These are phyloP conservation scores for Alternaria postmessia DNA, from an alignment of 2,329 filamentous ascomycete genomes.

Conservation along the genomic window DNA sequence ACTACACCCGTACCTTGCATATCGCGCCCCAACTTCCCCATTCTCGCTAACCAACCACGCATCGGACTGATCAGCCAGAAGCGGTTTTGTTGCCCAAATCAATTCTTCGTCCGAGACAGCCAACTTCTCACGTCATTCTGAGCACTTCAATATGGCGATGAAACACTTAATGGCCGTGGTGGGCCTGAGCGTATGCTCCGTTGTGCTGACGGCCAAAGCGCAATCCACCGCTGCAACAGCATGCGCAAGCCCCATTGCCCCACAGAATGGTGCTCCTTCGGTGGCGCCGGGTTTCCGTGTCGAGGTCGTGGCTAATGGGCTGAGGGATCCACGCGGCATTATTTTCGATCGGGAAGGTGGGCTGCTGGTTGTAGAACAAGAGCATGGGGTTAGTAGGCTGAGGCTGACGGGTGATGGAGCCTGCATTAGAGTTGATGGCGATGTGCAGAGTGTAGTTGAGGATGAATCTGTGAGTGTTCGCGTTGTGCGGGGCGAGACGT, in stretches of 20 bases:
- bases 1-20: slow-evolving; percentile 18
- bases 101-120: not conserved
- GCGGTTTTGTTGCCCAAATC: slow-evolving; percentile 1
- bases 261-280: slow-evolving; percentile 51
- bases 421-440: slow-evolving; percentile 40
- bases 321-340: slow-evolving; percentile 57
- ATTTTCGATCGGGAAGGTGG: slow-evolving; percentile 58
- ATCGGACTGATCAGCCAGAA: slow-evolving; percentile 1
- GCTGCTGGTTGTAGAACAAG: slow-evolving; percentile 59
- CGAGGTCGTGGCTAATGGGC: slow-evolving; percentile 56
- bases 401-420: slow-evolving; percentile 42
- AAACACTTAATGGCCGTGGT: slow-evolving; percentile 34
- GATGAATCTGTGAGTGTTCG: slow-evolving; percentile 38
- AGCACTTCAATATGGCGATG: slow-evolving; percentile 26
- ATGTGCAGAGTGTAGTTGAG: slow-evolving; percentile 33
- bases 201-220: slow-evolving; percentile 33
- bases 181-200: slow-evolving; percentile 26
- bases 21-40: not conserved
- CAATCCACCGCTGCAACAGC: slow-evolving; percentile 33
- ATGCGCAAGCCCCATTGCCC: slow-evolving; percentile 50
- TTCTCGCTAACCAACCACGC: not conserved
- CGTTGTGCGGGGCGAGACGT: not conserved
- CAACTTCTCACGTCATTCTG: slow-evolving; percentile 24
- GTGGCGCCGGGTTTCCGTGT: slow-evolving; percentile 54
- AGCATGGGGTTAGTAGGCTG: slow-evolving; percentile 50